phyloP scores from a whole-genome alignment of 495 filamentous ascomycete species.

The Lepraria neglecta region DNA sequence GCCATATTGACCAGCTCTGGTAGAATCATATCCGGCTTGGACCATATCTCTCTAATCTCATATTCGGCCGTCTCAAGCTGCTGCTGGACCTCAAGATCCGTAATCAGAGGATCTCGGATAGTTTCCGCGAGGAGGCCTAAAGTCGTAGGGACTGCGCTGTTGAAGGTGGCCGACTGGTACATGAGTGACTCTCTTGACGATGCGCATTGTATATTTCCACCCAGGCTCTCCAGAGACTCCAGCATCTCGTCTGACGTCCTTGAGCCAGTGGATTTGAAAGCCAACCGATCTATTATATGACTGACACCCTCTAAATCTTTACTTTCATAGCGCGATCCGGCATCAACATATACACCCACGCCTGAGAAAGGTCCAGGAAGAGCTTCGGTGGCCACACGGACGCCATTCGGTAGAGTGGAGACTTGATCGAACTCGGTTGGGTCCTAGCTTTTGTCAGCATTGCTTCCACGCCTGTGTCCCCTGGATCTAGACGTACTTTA shows the following conservation, averaged over 20 bases:
- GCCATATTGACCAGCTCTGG: conserved; percentile 93
- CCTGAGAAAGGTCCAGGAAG: conserved; percentile 93
- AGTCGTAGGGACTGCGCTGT: conserved; percentile 77
- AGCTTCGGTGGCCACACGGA: conserved; percentile 92
- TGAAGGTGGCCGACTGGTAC: conserved; percentile 99
- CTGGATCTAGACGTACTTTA: conserved; percentile 17
- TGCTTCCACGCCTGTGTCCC: not conserved
- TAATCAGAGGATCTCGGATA: conserved; percentile 80
- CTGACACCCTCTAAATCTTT: conserved; percentile 78
- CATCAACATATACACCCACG: conserved; percentile 93
- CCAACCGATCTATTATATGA: conserved; percentile 91
- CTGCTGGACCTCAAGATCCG: conserved; percentile 78
- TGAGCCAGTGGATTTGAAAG: conserved; percentile 84
- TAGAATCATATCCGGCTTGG: conserved; percentile 90
- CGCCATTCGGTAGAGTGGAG: conserved; percentile 84
- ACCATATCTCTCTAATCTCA: conserved; percentile 97
- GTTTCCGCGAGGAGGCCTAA: conserved; percentile 88
- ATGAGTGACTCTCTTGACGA: conserved; percentile 94
- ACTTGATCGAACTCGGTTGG: conserved; percentile 81
- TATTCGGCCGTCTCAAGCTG: conserved; percentile 90
- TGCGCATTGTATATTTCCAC: conserved; percentile 93
- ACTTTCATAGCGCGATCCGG: conserved; percentile 91
- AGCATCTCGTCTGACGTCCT: conserved; percentile 78
- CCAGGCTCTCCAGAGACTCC: conserved; percentile 75
- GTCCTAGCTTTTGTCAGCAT: conserved; percentile 50